These are phyloP conservation scores for Clausena lansium DNA, from an alignment of 345 rosid genomes.

Conservation along the genomic window DNA sequence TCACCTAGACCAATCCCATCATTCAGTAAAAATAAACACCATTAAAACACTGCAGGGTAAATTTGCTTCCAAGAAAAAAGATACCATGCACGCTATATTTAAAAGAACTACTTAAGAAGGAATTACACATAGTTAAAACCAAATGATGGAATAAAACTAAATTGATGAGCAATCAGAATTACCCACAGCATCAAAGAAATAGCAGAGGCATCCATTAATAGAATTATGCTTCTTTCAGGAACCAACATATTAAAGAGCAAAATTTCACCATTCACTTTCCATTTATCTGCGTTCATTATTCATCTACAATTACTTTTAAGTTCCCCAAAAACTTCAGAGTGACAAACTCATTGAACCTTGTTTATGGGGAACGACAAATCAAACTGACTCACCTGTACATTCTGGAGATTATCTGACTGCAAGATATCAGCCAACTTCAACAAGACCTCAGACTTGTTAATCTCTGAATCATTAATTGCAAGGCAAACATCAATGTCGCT, in stretches of 20 bases:
- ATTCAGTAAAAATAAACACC: neutral
- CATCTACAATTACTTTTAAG: neutral
- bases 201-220: neutral
- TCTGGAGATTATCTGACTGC: constrained; percentile 76
- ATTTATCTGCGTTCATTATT: neutral
- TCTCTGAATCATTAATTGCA: constrained; percentile 51
- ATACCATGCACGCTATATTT: neutral
- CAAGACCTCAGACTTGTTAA: constrained; percentile 71
- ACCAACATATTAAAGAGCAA: neutral
- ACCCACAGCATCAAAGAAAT: neutral
- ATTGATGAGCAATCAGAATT: neutral
- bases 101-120: neutral
- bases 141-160: neutral
- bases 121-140: neutral
- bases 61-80: neutral
- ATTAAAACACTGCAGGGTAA: neutral
- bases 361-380: constrained; percentile 8
- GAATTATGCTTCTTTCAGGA: neutral
- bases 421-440: constrained; percentile 81
- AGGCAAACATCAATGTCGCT: constrained; percentile 97
- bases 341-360: neutral
- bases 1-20: neutral
- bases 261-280: neutral
- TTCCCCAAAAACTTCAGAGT: neutral
- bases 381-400: constrained; percentile 74